Evolutionary conservation across 495 filamentous ascomycete genomes (phyloP), one percentile per base, ranked within the genome.

Genomic region (Eremomyces bilateralis): DNA sequence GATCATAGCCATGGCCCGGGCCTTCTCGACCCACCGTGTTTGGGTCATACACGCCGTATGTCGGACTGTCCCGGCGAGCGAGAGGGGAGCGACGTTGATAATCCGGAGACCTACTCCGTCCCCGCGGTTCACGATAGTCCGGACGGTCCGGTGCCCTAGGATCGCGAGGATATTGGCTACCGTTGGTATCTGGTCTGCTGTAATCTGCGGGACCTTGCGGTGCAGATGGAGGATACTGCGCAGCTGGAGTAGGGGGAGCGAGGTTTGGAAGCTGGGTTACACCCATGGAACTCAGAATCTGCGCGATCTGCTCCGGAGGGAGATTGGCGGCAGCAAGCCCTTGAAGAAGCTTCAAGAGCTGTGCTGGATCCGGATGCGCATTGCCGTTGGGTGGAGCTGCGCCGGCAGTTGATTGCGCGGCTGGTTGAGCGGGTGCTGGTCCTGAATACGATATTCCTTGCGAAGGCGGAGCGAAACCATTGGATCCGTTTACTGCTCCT

Each of bases 1-100:
- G 11, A 17, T 13, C 21, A 25, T 39, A 44, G 18, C 20, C 31
- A 33, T 53, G 44, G 0, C 40, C 22, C 3, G 15, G 29, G 4
- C 34, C 25, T 4, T 21, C 38, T 2, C 35, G 35, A 13, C 11
- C 35, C n/a, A 47, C 37, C 38, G n/a, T n/a, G n/a, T 40, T 44
- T 8, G 52, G 51, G n/a, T 55, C 46, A 38, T 57, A 57, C 4
- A 39, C 52, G 20, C 71, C 75, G 53, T 80, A 80, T 10, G 72
- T 68, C 20, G 75, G 76, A 48, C 76, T 80, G 37, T 73, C 69
- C 16, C 47, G 44, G 27, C 47, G 44, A 25, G 40, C 39, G 3
- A 41, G 47, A 25, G 45, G 37, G 16, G 47, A 39, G 25, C 48
- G 42, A 25, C 33, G 38, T 18, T 31, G 35, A 27, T 44, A 43